Evolutionary conservation across 2,329 filamentous ascomycete genomes (phyloP).

Genomic region (Pseudocercospora musae): DNA sequence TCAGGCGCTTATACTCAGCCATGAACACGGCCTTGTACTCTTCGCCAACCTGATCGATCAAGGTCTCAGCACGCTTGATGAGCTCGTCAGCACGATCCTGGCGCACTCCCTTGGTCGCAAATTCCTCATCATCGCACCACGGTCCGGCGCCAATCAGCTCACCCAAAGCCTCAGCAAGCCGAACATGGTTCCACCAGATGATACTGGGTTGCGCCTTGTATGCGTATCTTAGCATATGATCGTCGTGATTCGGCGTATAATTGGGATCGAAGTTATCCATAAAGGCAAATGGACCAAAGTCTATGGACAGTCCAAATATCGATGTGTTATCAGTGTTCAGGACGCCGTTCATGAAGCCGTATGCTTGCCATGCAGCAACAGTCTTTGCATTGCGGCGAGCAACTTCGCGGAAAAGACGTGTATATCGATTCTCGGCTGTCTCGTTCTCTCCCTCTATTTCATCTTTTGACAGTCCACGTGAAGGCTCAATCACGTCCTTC

Average conservation of each 20-base stretch:
- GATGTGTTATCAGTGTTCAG: conserved; percentile 98
- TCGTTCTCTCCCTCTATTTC: conserved; percentile 62
- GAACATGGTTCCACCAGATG: conserved; percentile 97
- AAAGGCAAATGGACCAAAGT: conserved; percentile 96
- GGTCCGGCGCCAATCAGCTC: conserved; percentile 79
- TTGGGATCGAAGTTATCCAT: conserved; percentile 93
- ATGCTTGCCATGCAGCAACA: conserved; percentile 93
- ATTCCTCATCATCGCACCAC: conserved; percentile 67
- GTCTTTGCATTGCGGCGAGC: conserved; percentile 79
- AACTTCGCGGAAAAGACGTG: conserved; percentile 82
- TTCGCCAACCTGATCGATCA: conserved; percentile 77
- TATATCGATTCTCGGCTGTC: conserved; percentile 78
- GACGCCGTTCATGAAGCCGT: conserved; percentile 99
- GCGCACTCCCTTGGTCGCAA: conserved; percentile 68
- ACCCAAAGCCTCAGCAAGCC: conserved; percentile 82
- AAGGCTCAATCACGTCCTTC: conserved; percentile 46
- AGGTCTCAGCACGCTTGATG: conserved; percentile 72
- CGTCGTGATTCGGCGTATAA: conserved; percentile 97
- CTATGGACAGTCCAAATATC: conserved; percentile 80
- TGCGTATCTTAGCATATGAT: conserved; percentile 78
- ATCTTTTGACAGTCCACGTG: conserved; percentile 42
- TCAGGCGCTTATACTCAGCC: conserved; percentile 81
- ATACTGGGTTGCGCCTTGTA: conserved; percentile 94
- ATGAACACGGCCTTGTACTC: conserved; percentile 88
- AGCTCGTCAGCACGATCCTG: conserved; percentile 68